phyloP scores from a whole-genome alignment of 176 grass and related monocot species.

The Eragrostis curvula region DNA sequence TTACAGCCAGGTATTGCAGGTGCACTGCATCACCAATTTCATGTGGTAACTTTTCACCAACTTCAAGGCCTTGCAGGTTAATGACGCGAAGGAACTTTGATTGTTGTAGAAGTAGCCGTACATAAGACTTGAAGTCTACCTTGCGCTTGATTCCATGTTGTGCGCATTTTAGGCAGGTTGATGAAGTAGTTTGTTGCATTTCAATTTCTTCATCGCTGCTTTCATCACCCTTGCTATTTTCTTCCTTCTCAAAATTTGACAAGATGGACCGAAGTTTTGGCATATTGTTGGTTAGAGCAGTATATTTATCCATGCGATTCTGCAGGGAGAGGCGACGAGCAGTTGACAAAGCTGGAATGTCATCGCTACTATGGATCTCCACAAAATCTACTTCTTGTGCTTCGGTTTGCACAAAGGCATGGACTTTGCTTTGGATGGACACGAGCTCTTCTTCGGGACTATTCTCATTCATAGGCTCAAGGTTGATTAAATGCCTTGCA shows the following conservation, averaged over 20 bases:
- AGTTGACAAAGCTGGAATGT: conserved; percentile 4
- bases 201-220: no score
- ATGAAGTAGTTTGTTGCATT: no score
- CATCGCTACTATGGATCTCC: conserved; percentile 21
- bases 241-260: conserved; percentile 37
- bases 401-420: conserved; percentile 35
- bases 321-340: conserved; percentile 38
- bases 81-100: conserved; percentile 36
- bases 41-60: conserved; percentile 14
- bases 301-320: conserved; percentile 37
- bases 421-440: conserved; percentile 33
- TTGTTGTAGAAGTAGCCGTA: background rate
- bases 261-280: conserved; percentile 45
- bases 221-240: background rate
- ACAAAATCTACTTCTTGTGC: conserved; percentile 44
- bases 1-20: conserved; percentile 24
- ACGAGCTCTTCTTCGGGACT: conserved; percentile 1
- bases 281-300: background rate
- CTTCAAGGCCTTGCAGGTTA: conserved; percentile 23
- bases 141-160: no score
- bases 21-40: conserved; percentile 30
- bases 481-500: conserved; percentile 24
- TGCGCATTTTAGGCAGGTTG: no score
- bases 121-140: no score
- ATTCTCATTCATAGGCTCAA: background rate